Conservation (phyloP, 768 basidiomycete species). For the Pilatotrama ljubarskyi region DNA sequence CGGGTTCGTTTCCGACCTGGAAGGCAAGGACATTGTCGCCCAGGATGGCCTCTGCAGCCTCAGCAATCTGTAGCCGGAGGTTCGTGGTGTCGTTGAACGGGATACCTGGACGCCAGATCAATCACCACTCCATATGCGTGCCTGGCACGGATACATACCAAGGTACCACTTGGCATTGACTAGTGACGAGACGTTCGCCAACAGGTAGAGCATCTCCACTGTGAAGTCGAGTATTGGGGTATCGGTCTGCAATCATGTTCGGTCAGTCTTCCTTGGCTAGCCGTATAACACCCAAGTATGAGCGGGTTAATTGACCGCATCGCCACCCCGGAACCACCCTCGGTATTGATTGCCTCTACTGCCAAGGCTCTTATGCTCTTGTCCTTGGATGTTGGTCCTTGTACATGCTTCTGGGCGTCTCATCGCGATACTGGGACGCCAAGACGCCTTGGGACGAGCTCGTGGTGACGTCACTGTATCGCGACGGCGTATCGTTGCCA, state of each 20-base stretch:
- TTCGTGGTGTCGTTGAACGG: constrained; percentile 66
- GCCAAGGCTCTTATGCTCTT: constrained; percentile 30
- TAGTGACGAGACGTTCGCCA: constrained; percentile 44
- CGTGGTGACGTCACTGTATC: constrained; percentile 31
- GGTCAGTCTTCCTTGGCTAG: constrained; percentile 19
- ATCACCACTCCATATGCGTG: not conserved
- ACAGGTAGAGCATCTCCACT: constrained; percentile 48
- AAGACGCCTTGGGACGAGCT: constrained; percentile 41
- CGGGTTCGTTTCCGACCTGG: constrained; percentile 77
- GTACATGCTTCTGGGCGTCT: constrained; percentile 41
- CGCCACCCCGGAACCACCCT: constrained; percentile 20
- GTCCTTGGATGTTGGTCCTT: constrained; percentile 26
- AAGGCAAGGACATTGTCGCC: constrained; percentile 64
- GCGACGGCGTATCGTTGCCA: constrained; percentile 33
- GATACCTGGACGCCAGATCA: constrained; percentile 35
- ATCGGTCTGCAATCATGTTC: constrained; percentile 42
- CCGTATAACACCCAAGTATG: not conserved
- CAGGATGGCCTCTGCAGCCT: constrained; percentile 60
- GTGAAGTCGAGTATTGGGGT: constrained; percentile 53
- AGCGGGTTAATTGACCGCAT: constrained; percentile 35
- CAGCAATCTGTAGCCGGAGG: constrained; percentile 54
- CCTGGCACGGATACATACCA: constrained; percentile 25
- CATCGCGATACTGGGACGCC: constrained; percentile 46
- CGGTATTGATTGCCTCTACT: constrained; percentile 31
- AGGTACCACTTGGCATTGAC: constrained; percentile 50